Evolutionary conservation across 106 monocot species (phyloP).

Genomic region (Allium fistulosum): DNA sequence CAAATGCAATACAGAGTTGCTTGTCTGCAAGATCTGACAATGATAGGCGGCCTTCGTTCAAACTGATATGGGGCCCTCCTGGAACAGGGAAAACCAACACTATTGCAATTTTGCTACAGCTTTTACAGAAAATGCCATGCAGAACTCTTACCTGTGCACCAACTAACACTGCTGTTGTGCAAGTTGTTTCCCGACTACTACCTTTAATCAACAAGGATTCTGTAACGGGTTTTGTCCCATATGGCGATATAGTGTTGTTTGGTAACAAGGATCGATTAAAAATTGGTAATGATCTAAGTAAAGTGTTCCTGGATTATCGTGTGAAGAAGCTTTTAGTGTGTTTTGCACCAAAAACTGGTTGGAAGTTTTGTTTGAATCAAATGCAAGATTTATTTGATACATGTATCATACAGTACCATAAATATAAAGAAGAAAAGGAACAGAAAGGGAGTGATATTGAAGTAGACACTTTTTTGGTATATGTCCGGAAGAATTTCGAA

Average conservation of each 20-base stretch:
- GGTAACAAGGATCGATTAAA: constrained; percentile 51
- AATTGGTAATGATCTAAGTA: constrained; percentile 21
- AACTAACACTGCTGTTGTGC: constrained; percentile 49
- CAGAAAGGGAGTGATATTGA: background rate
- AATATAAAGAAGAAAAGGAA: background rate
- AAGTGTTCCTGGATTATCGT: constrained; percentile 52
- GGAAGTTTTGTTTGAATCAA: constrained; percentile 27
- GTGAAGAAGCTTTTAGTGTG: constrained; percentile 24
- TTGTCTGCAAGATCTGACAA: constrained; percentile 1
- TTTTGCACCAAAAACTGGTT: constrained; percentile 30
- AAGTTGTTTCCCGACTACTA: constrained; percentile 31
- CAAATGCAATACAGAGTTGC: constrained; percentile 3
- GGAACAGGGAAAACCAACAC: constrained; percentile 79
- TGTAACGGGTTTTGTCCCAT: background rate
- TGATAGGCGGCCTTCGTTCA: background rate
- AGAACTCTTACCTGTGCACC: constrained; percentile 59
- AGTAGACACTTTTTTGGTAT: constrained; percentile 8
- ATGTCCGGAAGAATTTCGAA: constrained; percentile 18
- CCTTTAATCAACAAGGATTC: constrained; percentile 13
- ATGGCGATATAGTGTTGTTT: constrained; percentile 45
- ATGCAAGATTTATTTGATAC: constrained; percentile 28
- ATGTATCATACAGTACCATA: constrained; percentile 15
- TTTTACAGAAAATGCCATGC: constrained; percentile 17
- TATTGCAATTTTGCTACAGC: constrained; percentile 27
- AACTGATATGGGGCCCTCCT: constrained; percentile 65